phyloP scores from a whole-genome alignment of 1,139 yeast species.

The Candida sanyaensis region DNA sequence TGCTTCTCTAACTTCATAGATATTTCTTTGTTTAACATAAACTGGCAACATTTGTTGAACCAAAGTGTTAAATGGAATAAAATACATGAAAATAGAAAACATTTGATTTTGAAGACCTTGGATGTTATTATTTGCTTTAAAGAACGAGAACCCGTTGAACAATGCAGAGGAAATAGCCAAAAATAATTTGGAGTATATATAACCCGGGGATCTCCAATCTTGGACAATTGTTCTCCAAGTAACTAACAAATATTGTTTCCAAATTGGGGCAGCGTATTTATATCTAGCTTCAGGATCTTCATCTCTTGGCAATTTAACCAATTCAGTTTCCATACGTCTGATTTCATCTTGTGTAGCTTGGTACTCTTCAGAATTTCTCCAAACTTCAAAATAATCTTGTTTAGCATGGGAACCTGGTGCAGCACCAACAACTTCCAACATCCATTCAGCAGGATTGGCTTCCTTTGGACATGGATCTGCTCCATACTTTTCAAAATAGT shows the following conservation, averaged over 20 bases:
- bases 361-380: slow-evolving; percentile 30
- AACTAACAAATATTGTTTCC: slow-evolving; percentile 24
- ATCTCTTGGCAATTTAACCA: slow-evolving; percentile 24
- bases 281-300: slow-evolving; percentile 22
- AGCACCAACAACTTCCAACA: slow-evolving; percentile 52
- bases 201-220: slow-evolving; percentile 45
- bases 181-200: slow-evolving; percentile 40
- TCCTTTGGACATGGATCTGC: slow-evolving; percentile 41
- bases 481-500: slow-evolving; percentile 60
- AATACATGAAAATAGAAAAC: slow-evolving; percentile 57
- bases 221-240: slow-evolving; percentile 29
- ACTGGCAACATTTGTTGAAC: slow-evolving; percentile 50
- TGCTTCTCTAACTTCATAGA: slow-evolving; percentile 36
- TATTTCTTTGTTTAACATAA: slow-evolving; percentile 30
- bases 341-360: slow-evolving; percentile 23
- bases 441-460: slow-evolving; percentile 60
- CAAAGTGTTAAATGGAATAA: slow-evolving; percentile 46
- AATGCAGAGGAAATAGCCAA: slow-evolving; percentile 39
- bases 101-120: slow-evolving; percentile 51
- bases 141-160: slow-evolving; percentile 49
- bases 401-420: slow-evolving; percentile 36
- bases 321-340: slow-evolving; percentile 31
- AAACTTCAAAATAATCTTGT: slow-evolving; percentile 34
- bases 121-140: slow-evolving; percentile 23
- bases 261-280: slow-evolving; percentile 24